Conservation (phyloP, 257 asterid species). For the Striga asiatica region DNA sequence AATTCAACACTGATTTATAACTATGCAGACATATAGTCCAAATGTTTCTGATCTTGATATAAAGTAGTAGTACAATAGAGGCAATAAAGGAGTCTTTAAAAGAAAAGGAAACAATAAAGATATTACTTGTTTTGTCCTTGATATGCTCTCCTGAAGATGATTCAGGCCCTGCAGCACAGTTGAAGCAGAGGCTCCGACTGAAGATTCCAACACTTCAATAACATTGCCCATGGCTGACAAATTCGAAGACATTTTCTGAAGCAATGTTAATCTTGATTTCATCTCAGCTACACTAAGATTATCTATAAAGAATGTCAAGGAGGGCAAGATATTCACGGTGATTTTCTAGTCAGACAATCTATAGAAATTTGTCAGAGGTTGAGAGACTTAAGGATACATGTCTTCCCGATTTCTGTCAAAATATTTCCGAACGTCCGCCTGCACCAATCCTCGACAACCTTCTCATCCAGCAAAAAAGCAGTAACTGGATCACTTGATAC, state of each 20-base stretch:
- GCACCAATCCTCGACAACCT: constrained; percentile 98
- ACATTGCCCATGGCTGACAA: constrained; percentile 56
- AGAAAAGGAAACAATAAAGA: constrained; percentile 10
- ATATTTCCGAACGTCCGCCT: constrained; percentile 48
- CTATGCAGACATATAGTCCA: not conserved
- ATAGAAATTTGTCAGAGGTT: not conserved
- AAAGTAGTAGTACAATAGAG: not conserved
- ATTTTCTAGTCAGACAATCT: not conserved
- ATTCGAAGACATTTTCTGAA: constrained; percentile 66
- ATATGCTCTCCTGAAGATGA: constrained; percentile 66
- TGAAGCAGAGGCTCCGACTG: constrained; percentile 65
- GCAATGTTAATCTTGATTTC: constrained; percentile 33
- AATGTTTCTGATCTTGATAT: not conserved
- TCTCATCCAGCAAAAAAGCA: constrained; percentile 93
- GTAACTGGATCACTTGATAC: constrained; percentile 89
- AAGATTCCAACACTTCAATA: constrained; percentile 80
- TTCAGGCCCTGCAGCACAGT: constrained; percentile 63
- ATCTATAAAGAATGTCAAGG: constrained; percentile 65
- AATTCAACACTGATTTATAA: not conserved
- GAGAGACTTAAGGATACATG: constrained; percentile 74
- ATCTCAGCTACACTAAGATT: constrained; percentile 34
- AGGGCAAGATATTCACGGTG: not conserved
- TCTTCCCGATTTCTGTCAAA: constrained; percentile 41
- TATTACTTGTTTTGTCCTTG: constrained; percentile 84
- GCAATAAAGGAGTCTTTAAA: not conserved